Evolutionary conservation across 306 rosid genomes (phyloP), one percentile per base, ranked within the genome.

Genomic region (Macrotyloma uniflorum): DNA sequence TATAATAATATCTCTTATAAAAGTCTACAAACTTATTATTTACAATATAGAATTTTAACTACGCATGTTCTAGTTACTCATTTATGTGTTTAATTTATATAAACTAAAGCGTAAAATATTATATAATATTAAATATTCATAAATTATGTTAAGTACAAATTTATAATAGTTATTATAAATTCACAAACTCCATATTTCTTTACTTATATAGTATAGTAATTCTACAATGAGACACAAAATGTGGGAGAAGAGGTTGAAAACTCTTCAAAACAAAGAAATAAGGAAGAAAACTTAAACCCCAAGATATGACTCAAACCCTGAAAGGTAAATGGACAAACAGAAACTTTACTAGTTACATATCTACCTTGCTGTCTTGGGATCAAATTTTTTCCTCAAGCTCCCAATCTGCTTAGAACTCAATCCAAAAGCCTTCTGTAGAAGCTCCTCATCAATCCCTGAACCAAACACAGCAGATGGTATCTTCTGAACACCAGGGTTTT

Each of bases 401-500:
- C 85, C 89, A 79, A 95, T 89, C 86, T 91, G 92, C 90, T 88
- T 91, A 51, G 90, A 79, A 81, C 84, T 87, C 80, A 93, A 87
- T 18, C 96, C 98, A 86, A 95, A 95, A 72, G 93, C 92, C 88
- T 95, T 95, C 67, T 87, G 89, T 54, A 89, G 67, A 62, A 95
- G 95, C 86, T 86, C 87, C 66, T 79, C 88, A 16, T 88, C 83
- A 70, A 95, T 92, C 76, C 93, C 94, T 6, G 98, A 91, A 14
- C 98, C 98, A 66, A 95, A 95, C 47, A 95, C 81, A 24, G 96
- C 96, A 8, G 92, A 40, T 0, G 97, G 93, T 68, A 95, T 86
- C 79, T 85, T 95, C 72, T 85, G 89, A 76, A 71, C 42, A 7
- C 98, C 98, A 12, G 98, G 98, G 65, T 91, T 95, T 45, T 95